A percentile compares a stretch with the other conserved stretches of the same genome.
Evolutionary conservation across 139 green algal genomes (phyloP).

Genomic region (Auxenochlorella pyrenoidosa): DNA sequence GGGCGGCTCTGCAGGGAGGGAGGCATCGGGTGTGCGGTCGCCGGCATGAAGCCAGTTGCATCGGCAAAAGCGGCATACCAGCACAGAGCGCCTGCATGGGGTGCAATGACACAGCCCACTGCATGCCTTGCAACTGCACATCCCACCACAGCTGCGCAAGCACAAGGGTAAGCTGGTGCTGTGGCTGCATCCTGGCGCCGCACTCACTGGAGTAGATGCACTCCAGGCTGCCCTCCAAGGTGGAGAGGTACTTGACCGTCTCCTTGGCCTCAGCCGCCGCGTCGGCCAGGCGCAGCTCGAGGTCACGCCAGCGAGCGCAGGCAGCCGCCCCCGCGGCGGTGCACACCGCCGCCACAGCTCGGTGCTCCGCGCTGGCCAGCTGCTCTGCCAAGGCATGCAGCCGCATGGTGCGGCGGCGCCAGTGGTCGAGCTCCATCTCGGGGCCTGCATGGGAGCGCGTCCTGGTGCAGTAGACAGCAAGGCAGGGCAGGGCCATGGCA

Average conservation of each 20-base stretch:
- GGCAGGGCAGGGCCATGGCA: not conserved
- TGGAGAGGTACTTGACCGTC: conserved; percentile 93
- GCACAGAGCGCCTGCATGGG: too few relatives aligned
- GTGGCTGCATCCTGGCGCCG: too few relatives aligned
- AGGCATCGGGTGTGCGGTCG: too few relatives aligned
- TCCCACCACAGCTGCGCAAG: too few relatives aligned
- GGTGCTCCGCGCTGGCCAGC: conserved; percentile 81
- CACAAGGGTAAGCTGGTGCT: too few relatives aligned
- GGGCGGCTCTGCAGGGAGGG: conserved; percentile 34
- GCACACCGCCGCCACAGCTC: conserved; percentile 80
- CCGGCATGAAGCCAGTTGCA: too few relatives aligned
- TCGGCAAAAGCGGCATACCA: too few relatives aligned
- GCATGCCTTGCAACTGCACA: too few relatives aligned
- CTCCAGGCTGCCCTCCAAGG: conserved; percentile 87
- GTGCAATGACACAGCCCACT: too few relatives aligned
- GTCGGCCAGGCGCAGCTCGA: conserved; percentile 85
- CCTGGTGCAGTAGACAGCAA: not conserved
- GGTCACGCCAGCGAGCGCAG: conserved; percentile 81
- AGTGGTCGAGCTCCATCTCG: conserved; percentile 91
- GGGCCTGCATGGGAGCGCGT: conserved; percentile 67
- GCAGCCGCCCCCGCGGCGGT: conserved; percentile 60
- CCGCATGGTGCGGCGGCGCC: conserved; percentile 81
- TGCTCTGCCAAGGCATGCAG: conserved; percentile 89
- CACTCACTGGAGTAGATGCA: conserved; percentile 73
- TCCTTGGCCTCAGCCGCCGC: conserved; percentile 92